phyloP scores from a whole-genome alignment of 495 filamentous ascomycete species.

The Penicillium cinerascens region DNA sequence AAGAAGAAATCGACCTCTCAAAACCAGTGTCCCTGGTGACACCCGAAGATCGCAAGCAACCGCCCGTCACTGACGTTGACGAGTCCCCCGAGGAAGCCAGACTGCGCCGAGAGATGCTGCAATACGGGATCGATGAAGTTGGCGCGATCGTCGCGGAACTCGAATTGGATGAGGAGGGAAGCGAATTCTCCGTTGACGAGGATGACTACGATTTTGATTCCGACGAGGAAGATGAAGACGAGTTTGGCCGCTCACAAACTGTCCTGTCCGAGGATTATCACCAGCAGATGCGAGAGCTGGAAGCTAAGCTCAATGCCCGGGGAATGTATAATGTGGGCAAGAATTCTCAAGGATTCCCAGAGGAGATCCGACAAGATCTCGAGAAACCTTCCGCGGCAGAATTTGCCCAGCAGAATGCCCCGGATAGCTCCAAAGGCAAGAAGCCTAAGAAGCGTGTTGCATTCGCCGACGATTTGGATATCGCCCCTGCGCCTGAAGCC shows the following conservation, averaged over 20 bases:
- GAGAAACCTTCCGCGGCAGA: slow-evolving; percentile 21
- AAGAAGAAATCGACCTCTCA: slow-evolving; percentile 11
- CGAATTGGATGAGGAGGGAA: slow-evolving; percentile 69
- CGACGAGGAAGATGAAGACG: slow-evolving; percentile 57
- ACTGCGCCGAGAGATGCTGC: slow-evolving; percentile 87
- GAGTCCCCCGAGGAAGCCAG: slow-evolving; percentile 77
- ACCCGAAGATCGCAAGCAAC: slow-evolving; percentile 22
- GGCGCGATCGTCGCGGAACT: slow-evolving; percentile 92
- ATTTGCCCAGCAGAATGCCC: slow-evolving; percentile 6
- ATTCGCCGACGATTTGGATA: slow-evolving; percentile 74
- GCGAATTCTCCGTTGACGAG: slow-evolving; percentile 55
- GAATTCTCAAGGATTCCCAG: slow-evolving; percentile 32
- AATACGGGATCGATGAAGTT: slow-evolving; percentile 80
- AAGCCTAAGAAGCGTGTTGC: slow-evolving; percentile 68
- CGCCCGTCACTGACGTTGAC: slow-evolving; percentile 41
- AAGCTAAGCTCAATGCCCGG: slow-evolving; percentile 61
- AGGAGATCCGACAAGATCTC: slow-evolving; percentile 31
- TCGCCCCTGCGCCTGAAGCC: slow-evolving; percentile 48
- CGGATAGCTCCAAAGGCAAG: slow-evolving; percentile 15
- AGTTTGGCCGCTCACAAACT: slow-evolving; percentile 62
- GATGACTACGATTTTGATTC: slow-evolving; percentile 51
- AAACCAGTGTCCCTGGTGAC: slow-evolving; percentile 22
- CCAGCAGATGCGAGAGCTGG: slow-evolving; percentile 78
- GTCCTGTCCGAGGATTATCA: slow-evolving; percentile 70
- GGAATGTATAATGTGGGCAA: slow-evolving; percentile 54